Conservation (phyloP, 768 basidiomycete genomes). For the Suillus bovinus region DNA sequence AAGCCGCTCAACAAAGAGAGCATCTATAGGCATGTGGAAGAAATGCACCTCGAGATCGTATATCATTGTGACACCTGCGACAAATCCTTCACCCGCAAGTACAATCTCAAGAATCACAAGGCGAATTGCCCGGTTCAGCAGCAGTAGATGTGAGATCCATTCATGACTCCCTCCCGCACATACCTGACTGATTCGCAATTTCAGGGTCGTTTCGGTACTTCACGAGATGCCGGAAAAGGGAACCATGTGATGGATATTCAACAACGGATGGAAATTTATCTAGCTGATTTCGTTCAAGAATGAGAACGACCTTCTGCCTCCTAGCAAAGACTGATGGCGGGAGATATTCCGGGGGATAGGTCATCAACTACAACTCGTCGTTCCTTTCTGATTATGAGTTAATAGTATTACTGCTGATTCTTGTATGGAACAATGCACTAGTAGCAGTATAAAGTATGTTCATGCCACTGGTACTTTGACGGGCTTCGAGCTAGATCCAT, state of each 20-base stretch:
- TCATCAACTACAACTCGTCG: not conserved
- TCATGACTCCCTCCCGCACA: not conserved
- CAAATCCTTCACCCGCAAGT: slow-evolving; percentile 20
- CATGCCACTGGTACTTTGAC: not conserved
- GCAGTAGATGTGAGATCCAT: not conserved
- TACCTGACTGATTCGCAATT: not conserved
- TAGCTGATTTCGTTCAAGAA: not conserved
- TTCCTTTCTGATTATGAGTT: not conserved
- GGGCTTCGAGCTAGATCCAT: too few species aligned
- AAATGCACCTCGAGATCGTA: slow-evolving; percentile 21
- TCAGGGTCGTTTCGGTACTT: not conserved
- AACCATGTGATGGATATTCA: too few species aligned
- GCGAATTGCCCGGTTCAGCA: slow-evolving; percentile 6
- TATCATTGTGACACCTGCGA: slow-evolving; percentile 27
- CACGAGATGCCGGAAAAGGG: not conserved
- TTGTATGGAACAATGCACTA: not conserved
- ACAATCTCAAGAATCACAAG: slow-evolving; percentile 21
- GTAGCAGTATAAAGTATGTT: not conserved
- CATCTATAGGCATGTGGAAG: slow-evolving; percentile 25
- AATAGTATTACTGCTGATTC: not conserved
- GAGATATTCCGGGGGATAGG: not conserved
- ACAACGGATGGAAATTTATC: too few species aligned
- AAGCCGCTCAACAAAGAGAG: slow-evolving; percentile 26
- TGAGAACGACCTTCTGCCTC: not conserved
- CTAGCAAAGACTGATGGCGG: not conserved